Conservation (phyloP, 108 stramenopile species). For the Discostella stelligeroides region DNA sequence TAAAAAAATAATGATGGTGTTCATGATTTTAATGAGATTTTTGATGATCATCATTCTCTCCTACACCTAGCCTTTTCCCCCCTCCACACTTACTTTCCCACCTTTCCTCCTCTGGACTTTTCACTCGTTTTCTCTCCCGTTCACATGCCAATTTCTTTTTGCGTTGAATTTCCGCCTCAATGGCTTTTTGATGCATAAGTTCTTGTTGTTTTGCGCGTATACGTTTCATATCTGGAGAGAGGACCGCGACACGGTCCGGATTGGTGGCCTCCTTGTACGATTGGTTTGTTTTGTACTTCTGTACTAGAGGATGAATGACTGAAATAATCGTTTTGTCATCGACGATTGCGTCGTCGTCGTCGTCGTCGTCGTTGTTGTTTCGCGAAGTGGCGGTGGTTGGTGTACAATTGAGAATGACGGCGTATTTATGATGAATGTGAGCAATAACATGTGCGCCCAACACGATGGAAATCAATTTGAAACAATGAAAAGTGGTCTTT, state of each 20-base stretch:
- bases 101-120: constrained; percentile 53
- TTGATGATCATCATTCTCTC: neutral
- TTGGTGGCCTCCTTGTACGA: constrained; percentile 50
- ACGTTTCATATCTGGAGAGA: constrained; percentile 50
- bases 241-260: constrained; percentile 46
- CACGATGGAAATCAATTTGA: no score
- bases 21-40: neutral
- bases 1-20: no score
- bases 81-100: constrained; percentile 42
- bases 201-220: constrained; percentile 47
- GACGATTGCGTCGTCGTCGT: neutral
- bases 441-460: neutral
- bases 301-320: constrained; percentile 39
- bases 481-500: no score
- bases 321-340: neutral
- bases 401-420: neutral
- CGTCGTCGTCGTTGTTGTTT: neutral
- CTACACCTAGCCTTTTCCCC: constrained; percentile 37
- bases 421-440: neutral
- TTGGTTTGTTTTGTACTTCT: constrained; percentile 26
- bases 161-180: constrained; percentile 36
- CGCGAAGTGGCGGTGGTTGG: neutral
- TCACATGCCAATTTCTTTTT: constrained; percentile 23
- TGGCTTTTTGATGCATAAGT: constrained; percentile 10
- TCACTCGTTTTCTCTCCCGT: constrained; percentile 43